Evolutionary conservation across 495 filamentous ascomycete genomes (phyloP), one percentile per base, ranked within the genome.

Genomic region (Apodospora peruviana): DNA sequence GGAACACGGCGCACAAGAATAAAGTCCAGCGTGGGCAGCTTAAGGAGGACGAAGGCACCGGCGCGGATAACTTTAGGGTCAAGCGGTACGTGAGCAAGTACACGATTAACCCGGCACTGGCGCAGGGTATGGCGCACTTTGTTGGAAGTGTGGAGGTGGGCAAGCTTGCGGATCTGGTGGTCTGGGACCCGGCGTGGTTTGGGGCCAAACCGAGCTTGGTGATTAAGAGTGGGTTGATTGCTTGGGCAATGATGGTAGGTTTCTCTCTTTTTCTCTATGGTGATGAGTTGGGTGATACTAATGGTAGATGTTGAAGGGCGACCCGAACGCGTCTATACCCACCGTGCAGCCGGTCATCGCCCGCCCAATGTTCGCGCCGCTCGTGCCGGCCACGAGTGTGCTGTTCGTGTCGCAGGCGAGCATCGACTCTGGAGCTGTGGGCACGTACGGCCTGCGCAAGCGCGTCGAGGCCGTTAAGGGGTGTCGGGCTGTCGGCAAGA

Each of bases 1-100:
- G 93, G 93, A 89, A 96, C 66, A 98, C 93, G 2, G 93, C 93
- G 1, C 91, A 95, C 70, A 98, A 98, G 79, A 98, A 98, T 62
- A 96, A 95, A 67, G 58, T 81, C 12, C 93, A 98, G 69, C 76
- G 93, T 5, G 94, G 94, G 0, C 46, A 66, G 1, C 62, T 98
- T 17, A 68, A 73, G 11, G 85, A 95, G 68, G 93, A 98, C 57
- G 77, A 86, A 52, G 87, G 79, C 32, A 87, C 87, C 0, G 85
- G 77, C 9, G 90, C 87, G 0, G 93, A 98, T 58, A 98, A 98
- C 65, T 91, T 88, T 73, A 76, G 93, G 18, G 94, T 95, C 1
- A 96, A 90, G 73, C 67, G 93, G 9, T 98, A 98, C 64, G 78
- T 98, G 27, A 88, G 85, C 72, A 98, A 98, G 69, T 96, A 97